Percentiles rank a stretch among this genome's conserved stretches.
Evolutionary conservation across 2,329 filamentous ascomycete species (phyloP).

Genomic region (Penicillium corylophilum): DNA sequence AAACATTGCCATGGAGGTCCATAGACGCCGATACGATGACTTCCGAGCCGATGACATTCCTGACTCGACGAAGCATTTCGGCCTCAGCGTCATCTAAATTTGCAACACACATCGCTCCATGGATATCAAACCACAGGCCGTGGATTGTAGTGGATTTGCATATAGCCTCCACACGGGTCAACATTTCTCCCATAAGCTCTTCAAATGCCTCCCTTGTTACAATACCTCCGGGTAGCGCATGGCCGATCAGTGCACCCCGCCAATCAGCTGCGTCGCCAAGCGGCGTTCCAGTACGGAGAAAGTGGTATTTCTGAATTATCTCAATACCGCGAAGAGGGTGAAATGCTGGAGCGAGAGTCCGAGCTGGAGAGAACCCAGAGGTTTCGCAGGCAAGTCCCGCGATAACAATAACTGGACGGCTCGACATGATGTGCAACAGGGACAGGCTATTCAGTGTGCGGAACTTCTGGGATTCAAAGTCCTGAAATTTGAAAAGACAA

Average conservation of each 20-base stretch:
- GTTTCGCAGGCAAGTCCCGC: conserved; percentile 57
- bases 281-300: conserved; percentile 43
- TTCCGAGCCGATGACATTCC: conserved; percentile 46
- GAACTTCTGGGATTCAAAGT: neutral
- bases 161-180: conserved; percentile 42
- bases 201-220: conserved; percentile 51
- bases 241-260: conserved; percentile 54
- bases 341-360: conserved; percentile 51
- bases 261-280: conserved; percentile 48
- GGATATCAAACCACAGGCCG: conserved; percentile 58
- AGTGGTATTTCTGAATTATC: conserved; percentile 48
- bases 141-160: conserved; percentile 37
- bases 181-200: conserved; percentile 44
- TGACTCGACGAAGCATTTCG: conserved; percentile 49
- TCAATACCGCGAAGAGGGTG: conserved; percentile 48
- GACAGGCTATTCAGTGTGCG: neutral
- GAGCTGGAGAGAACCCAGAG: conserved; percentile 53
- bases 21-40: conserved; percentile 55
- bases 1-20: conserved; percentile 59
- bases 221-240: conserved; percentile 52
- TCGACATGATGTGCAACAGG: conserved; percentile 29
- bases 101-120: conserved; percentile 57
- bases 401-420: conserved; percentile 51
- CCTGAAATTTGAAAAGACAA: neutral
- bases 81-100: conserved; percentile 50